Evolutionary conservation across 108 stramenopile species (phyloP).

Genomic region (Nitzschia sp.): DNA sequence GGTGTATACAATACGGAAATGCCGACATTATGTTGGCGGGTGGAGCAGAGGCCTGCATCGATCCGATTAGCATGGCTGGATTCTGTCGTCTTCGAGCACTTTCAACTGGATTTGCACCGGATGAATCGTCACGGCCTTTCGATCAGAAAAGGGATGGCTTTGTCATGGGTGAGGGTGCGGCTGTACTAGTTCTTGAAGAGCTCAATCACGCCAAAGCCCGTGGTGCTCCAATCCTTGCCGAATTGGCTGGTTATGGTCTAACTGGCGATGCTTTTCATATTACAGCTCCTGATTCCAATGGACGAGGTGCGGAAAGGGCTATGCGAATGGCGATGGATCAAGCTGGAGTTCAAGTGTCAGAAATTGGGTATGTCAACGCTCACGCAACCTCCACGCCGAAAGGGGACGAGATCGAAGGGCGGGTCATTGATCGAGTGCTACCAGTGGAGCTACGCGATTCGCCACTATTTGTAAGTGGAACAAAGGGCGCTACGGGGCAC

Average conservation of each 20-base stretch:
- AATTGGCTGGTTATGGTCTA: conserved; percentile 92
- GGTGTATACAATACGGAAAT: conserved; percentile 79
- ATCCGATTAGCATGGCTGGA: conserved; percentile 88
- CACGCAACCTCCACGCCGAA: conserved; percentile 97
- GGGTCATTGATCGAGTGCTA: conserved; percentile 71
- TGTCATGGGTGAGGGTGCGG: conserved; percentile 99
- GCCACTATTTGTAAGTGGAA: conserved; percentile 69
- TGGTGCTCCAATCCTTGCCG: conserved; percentile 92
- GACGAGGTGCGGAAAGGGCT: conserved; percentile 79
- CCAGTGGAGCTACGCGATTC: background rate
- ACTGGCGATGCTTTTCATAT: conserved; percentile 98
- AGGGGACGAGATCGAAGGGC: conserved; percentile 90
- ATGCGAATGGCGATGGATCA: conserved; percentile 80
- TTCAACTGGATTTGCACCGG: conserved; percentile 54
- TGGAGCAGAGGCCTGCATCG: conserved; percentile 92
- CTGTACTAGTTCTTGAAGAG: conserved; percentile 93
- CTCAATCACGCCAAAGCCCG: conserved; percentile 88
- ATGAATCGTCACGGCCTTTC: conserved; percentile 82
- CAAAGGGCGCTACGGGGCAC: conserved; percentile 97
- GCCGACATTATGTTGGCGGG: conserved; percentile 95
- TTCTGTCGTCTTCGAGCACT: conserved; percentile 91
- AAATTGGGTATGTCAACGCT: conserved; percentile 92
- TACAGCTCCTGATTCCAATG: conserved; percentile 91
- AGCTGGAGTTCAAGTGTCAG: conserved; percentile 21
- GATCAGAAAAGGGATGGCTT: conserved; percentile 93